These are phyloP conservation scores for Leucosporidium yakuticum DNA, from an alignment of 768 basidiomycete genomes.

Conservation along the genomic window DNA sequence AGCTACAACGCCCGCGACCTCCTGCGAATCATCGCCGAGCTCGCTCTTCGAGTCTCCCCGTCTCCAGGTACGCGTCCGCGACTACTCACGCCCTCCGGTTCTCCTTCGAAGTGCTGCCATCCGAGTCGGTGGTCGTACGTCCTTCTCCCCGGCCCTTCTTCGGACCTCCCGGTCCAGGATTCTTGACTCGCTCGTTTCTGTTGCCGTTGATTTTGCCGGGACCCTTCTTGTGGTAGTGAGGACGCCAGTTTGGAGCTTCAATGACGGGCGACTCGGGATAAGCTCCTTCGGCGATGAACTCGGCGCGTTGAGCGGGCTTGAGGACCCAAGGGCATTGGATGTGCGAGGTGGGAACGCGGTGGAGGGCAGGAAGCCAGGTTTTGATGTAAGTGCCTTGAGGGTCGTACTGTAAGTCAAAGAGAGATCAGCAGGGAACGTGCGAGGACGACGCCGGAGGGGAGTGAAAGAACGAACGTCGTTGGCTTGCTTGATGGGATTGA, in stretches of 20 bases:
- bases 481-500: constrained; percentile 39
- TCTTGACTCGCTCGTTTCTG: constrained; percentile 24
- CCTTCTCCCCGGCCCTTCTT: background rate
- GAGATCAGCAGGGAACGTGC: background rate
- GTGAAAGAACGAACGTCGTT: constrained; percentile 28
- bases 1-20: too few relatives aligned
- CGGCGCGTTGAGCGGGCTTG: constrained; percentile 10
- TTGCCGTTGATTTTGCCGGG: constrained; percentile 24
- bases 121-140: too few relatives aligned
- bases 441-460: background rate
- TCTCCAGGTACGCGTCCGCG: too few relatives aligned
- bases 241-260: constrained; percentile 34
- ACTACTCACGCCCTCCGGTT: too few relatives aligned
- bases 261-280: constrained; percentile 31
- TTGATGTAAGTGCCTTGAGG: constrained; percentile 28
- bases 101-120: too few relatives aligned
- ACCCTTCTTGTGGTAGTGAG: constrained; percentile 33
- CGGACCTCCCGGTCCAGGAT: constrained; percentile 21
- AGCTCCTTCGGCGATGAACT: constrained; percentile 3
- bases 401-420: constrained; percentile 16
- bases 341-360: constrained; percentile 7
- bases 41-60: too few relatives aligned
- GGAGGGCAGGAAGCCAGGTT: constrained; percentile 35
- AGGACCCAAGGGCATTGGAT: constrained; percentile 37
- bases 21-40: too few relatives aligned